phyloP scores from a whole-genome alignment of 768 basidiomycete species.

The Agrocybe praecox region DNA sequence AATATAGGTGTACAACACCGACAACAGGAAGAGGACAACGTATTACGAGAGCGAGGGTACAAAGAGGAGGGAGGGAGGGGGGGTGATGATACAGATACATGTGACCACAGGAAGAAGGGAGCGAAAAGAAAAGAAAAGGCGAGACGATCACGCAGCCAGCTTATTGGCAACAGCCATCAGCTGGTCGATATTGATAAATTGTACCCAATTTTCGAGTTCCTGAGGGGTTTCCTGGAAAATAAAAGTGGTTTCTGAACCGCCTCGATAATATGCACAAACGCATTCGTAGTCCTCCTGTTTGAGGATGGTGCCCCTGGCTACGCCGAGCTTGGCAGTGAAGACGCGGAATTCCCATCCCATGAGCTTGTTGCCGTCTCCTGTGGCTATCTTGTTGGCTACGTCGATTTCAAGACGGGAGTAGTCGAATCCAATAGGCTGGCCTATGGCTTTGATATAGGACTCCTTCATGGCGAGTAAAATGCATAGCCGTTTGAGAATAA shows the following conservation, averaged over 20 bases:
- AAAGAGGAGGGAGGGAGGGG: not conserved
- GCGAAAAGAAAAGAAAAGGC: not conserved
- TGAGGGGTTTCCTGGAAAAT: constrained; percentile 71
- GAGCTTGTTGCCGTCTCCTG: constrained; percentile 68
- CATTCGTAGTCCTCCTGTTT: constrained; percentile 76
- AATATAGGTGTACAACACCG: not conserved
- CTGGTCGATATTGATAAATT: constrained; percentile 83
- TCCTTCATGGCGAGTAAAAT: constrained; percentile 80
- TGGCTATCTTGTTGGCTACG: constrained; percentile 59
- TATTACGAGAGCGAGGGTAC: not conserved
- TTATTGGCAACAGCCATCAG: constrained; percentile 80
- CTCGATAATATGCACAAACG: constrained; percentile 76
- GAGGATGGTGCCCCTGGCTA: constrained; percentile 56
- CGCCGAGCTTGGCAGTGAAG: constrained; percentile 73
- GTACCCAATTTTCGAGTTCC: constrained; percentile 78
- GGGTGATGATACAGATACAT: constrained; percentile 2
- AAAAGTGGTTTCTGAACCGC: constrained; percentile 63
- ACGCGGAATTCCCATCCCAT: constrained; percentile 88
- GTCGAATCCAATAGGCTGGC: constrained; percentile 80
- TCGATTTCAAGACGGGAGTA: constrained; percentile 83
- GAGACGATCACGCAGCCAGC: constrained; percentile 54
- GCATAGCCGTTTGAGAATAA: constrained; percentile 72
- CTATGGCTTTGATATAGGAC: constrained; percentile 84
- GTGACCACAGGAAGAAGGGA: not conserved
- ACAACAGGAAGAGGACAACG: not conserved